Percentiles rank a stretch among this genome's conserved stretches.
These are phyloP conservation scores for Metschnikowia gelsemii DNA, from an alignment of 805 yeast species.

Conservation along the genomic window DNA sequence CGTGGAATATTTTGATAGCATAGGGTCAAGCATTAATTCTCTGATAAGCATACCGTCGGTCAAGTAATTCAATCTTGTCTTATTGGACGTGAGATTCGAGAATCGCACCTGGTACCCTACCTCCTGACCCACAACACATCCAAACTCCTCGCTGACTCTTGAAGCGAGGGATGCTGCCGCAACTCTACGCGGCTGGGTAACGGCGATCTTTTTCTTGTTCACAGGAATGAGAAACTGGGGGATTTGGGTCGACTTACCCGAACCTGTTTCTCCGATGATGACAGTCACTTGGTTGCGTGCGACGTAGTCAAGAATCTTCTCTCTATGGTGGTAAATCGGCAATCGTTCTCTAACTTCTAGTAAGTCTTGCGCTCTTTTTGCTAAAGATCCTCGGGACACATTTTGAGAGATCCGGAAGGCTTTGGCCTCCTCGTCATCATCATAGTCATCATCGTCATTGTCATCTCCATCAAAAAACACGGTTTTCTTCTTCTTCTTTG, in stretches of 20 bases:
- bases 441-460: slow-evolving; percentile 37
- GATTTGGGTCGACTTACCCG: slow-evolving; percentile 95
- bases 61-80: slow-evolving; percentile 75
- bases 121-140: slow-evolving; percentile 69
- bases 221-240: slow-evolving; percentile 81
- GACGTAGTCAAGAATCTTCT: slow-evolving; percentile 57
- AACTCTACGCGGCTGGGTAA: slow-evolving; percentile 96
- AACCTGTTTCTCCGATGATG: slow-evolving; percentile 94
- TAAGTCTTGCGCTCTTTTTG: slow-evolving; percentile 44
- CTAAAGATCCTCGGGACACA: slow-evolving; percentile 10
- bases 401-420: slow-evolving; percentile 9
- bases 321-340: slow-evolving; percentile 76
- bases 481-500: slow-evolving; percentile 19
- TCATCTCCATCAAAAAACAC: slow-evolving; percentile 38
- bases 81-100: slow-evolving; percentile 58
- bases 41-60: slow-evolving; percentile 98
- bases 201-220: slow-evolving; percentile 64
- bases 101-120: slow-evolving; percentile 95
- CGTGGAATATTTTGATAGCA: slow-evolving; percentile 64
- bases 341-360: slow-evolving; percentile 54
- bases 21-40: slow-evolving; percentile 77
- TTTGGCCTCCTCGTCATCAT: slow-evolving; percentile 23
- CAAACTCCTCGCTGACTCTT: slow-evolving; percentile 88
- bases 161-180: slow-evolving; percentile 94
- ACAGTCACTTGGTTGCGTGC: slow-evolving; percentile 64